These are phyloP conservation scores for Bruguiera hainesii DNA, from an alignment of 441 rosid species.

Conservation along the genomic window DNA sequence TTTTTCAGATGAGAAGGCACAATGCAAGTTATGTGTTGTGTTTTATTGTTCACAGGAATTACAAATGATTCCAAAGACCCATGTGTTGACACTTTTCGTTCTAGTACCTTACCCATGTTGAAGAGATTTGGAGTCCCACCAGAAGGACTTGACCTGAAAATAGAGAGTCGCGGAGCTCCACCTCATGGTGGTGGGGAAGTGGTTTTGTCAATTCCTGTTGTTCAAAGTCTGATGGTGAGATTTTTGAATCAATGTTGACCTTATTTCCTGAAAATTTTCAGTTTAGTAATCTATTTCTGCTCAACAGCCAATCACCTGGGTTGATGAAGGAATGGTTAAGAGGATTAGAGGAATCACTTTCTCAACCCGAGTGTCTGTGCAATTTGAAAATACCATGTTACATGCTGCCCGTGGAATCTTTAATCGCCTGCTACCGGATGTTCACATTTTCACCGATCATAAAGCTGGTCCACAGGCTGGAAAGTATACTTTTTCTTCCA, in stretches of 20 bases:
- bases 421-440: constrained; percentile 80
- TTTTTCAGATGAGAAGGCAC: no score
- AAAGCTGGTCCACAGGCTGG: constrained; percentile 71
- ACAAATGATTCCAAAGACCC: constrained; percentile 80
- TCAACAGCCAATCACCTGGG: constrained; percentile 68
- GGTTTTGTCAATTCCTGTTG: constrained; percentile 56
- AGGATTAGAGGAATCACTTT: constrained; percentile 82
- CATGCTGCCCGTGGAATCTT: constrained; percentile 87
- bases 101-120: constrained; percentile 62
- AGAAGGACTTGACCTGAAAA: constrained; percentile 70
- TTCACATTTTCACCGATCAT: constrained; percentile 70
- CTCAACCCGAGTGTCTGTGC: constrained; percentile 63
- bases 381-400: constrained; percentile 78
- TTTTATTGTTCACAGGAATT: constrained; percentile 49
- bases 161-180: constrained; percentile 70
- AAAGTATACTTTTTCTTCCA: constrained; percentile 48
- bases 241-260: constrained; percentile 3
- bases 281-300: background rate
- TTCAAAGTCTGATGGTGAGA: constrained; percentile 49
- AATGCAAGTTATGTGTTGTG: no score
- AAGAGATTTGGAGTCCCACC: constrained; percentile 77
- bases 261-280: background rate
- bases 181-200: constrained; percentile 88
- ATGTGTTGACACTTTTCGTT: constrained; percentile 66
- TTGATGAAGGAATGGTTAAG: constrained; percentile 86